Evolutionary conservation across 2,329 filamentous ascomycete species (phyloP).

Genomic region (Aspergillus novofumigatus): DNA sequence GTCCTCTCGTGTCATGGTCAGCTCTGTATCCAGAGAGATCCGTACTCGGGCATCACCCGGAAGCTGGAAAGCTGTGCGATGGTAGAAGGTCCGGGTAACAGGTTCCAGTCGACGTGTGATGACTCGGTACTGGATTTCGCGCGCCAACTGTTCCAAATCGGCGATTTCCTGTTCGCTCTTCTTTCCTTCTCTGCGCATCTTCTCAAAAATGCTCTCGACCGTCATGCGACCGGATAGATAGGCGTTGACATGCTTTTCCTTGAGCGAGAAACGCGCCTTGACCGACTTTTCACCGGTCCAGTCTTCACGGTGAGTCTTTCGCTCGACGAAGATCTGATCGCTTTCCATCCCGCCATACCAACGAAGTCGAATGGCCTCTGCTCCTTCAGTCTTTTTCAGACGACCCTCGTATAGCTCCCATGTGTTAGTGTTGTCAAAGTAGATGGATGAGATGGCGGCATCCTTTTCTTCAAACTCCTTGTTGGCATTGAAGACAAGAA

Average conservation of each 20-base stretch:
- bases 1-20: constrained; percentile 93
- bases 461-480: constrained; percentile 93
- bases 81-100: constrained; percentile 94
- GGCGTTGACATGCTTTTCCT: constrained; percentile 96
- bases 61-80: constrained; percentile 95
- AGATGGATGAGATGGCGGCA: constrained; percentile 95
- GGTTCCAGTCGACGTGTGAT: constrained; percentile 82
- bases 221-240: constrained; percentile 82
- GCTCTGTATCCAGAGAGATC: constrained; percentile 92
- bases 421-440: constrained; percentile 90
- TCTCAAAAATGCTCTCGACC: constrained; percentile 88
- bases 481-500: constrained; percentile 93
- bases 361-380: constrained; percentile 89
- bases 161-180: constrained; percentile 89
- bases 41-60: constrained; percentile 93
- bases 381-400: constrained; percentile 95
- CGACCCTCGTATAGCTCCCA: constrained; percentile 95
- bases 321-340: constrained; percentile 93
- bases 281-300: constrained; percentile 99
- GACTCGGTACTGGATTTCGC: constrained; percentile 90
- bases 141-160: constrained; percentile 79
- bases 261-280: constrained; percentile 89
- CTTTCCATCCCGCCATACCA: constrained; percentile 98
- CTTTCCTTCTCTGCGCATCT: constrained; percentile 91
- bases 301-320: constrained; percentile 96